Evolutionary conservation across 2,329 filamentous ascomycete species (phyloP).

Genomic region (Monilinia aucupariae): DNA sequence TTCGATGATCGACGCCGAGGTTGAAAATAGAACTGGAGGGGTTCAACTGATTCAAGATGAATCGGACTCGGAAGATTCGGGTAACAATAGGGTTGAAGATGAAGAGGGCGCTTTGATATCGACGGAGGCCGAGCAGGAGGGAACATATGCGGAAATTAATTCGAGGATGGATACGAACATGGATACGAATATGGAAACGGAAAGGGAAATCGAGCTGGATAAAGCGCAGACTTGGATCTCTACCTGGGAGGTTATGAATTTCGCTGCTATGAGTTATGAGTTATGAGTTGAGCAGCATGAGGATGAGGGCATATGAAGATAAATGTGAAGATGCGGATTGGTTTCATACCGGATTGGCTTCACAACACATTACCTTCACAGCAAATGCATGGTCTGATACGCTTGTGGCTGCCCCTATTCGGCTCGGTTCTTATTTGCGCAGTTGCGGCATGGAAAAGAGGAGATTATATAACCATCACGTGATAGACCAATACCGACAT

Average conservation of each 20-base stretch:
- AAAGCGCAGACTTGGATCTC: slow-evolving; percentile 38
- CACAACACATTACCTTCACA: slow-evolving; percentile 50
- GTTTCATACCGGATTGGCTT: slow-evolving; percentile 43
- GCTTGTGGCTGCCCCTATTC: slow-evolving; percentile 38
- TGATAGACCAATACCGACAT: slow-evolving; percentile 14
- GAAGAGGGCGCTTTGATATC: background rate
- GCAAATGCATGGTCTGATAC: slow-evolving; percentile 44
- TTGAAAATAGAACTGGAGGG: background rate
- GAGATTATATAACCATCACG: slow-evolving; percentile 11
- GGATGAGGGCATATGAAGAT: slow-evolving; percentile 29
- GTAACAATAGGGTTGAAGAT: background rate
- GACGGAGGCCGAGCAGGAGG: background rate
- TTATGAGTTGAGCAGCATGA: slow-evolving; percentile 41
- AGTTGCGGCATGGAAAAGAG: background rate
- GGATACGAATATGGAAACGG: background rate
- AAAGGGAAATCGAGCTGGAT: background rate
- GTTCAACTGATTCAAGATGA: background rate
- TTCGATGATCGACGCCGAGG: background rate
- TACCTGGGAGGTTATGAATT: slow-evolving; percentile 45
- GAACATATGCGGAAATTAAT: background rate
- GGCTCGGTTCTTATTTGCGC: slow-evolving; percentile 29
- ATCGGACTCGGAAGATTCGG: background rate
- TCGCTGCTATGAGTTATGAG: slow-evolving; percentile 28
- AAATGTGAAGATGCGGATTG: slow-evolving; percentile 22
- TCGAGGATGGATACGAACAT: background rate